Percentiles rank a stretch among this genome's conserved stretches.
Conservation (phyloP, 768 basidiomycete genomes). For the Cystobasidiopsis lactophilus region DNA sequence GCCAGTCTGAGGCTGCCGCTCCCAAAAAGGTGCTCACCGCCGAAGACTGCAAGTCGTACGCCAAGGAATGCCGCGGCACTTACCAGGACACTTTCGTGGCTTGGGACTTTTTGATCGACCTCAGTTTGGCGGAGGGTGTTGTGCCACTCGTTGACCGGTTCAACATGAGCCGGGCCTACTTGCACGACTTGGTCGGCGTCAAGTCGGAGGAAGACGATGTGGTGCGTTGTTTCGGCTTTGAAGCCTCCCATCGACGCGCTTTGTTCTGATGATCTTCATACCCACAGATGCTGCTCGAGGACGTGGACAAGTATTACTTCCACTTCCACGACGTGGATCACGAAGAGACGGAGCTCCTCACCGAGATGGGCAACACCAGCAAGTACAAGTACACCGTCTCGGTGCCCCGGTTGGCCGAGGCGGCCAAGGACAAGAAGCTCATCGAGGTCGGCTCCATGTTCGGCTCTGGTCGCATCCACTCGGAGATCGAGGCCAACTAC, state of each 20-base stretch:
- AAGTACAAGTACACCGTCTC: constrained; percentile 4
- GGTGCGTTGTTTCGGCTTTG: constrained; percentile 2
- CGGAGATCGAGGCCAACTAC: constrained; percentile 19
- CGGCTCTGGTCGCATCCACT: constrained; percentile 43
- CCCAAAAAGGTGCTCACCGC: neutral
- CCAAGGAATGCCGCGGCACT: constrained; percentile 36
- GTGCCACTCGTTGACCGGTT: constrained; percentile 33
- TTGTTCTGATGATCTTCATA: neutral
- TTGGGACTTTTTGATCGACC: constrained; percentile 46
- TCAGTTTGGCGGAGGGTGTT: constrained; percentile 21
- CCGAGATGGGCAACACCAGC: neutral
- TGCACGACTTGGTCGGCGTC: constrained; percentile 28
- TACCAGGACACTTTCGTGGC: constrained; percentile 41
- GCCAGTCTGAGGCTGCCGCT: constrained; percentile 6
- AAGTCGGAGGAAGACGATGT: constrained; percentile 24
- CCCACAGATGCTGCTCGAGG: constrained; percentile 28
- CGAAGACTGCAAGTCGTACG: constrained; percentile 14
- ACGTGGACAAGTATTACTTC: constrained; percentile 38
- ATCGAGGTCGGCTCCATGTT: constrained; percentile 53
- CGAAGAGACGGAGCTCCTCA: neutral
- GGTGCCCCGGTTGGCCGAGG: constrained; percentile 21
- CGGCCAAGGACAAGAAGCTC: constrained; percentile 30
- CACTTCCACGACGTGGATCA: constrained; percentile 34
- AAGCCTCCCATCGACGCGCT: neutral
- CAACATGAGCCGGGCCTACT: constrained; percentile 33